Evolutionary conservation across 169 alveolate species (phyloP), one percentile per base, ranked within the genome.

Genomic region (Eimeria praecox): DNA sequence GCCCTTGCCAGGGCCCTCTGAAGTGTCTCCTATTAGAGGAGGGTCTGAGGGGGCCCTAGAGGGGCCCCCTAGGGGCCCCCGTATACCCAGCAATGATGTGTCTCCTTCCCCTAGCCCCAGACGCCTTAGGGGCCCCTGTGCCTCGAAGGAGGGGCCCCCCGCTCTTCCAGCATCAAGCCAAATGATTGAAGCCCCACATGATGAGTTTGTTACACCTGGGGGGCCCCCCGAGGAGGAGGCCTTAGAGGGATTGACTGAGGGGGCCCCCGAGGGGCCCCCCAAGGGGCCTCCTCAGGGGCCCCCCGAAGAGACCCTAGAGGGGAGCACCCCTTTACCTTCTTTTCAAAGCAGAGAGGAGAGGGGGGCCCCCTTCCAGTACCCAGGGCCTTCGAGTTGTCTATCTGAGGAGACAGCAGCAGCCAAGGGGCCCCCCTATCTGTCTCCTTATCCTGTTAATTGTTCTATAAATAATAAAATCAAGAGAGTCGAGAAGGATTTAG

Each of bases 261-360:
- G 75, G 75, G 75, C 52, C 54, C 85, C 85, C 85, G 49, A 73
- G 49, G 85, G 85, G 49, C 52, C 85, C 85, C 85, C 85, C n/a
- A 22, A 33, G 42, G 85, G 75, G 40, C 10, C 33, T n/a, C n/a
- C 14, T 52, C 20, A 52, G 14, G 75, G 75, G 75, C 33, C 52
- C 54, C 85, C 85, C 85, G 49, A 73, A 40, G 85, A 46, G 49
- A 22, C 85, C 85, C 85, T 46, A 5, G 27, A 33, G 42, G 85
- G 75, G 40, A 18, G n/a, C n/a, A n/a, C 33, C n/a, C 42, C 85
- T 73, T 38, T 73, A 38, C 27, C 85, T 40, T 24, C 24, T 8
- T 22, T 66, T 8, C 30, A 66, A 6, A 30, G 78, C 30, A 66
- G 24, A 24, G 49, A 14, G 85, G 27, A 6, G n/a, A 73, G 10